phyloP scores from a whole-genome alignment of 2,329 filamentous ascomycete genomes.

The Hypoxylon sp. region DNA sequence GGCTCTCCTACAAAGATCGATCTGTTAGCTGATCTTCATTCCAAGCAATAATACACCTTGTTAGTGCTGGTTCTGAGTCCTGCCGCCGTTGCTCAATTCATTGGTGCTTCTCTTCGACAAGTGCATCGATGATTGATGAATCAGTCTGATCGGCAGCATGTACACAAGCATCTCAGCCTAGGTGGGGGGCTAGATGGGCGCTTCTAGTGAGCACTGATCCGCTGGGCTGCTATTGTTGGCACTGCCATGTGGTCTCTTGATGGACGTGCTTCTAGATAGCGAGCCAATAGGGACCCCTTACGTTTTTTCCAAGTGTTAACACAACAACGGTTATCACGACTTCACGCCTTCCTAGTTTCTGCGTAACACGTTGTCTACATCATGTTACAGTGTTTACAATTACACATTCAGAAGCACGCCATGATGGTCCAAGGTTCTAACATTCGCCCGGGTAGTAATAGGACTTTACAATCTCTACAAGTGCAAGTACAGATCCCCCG shows the following conservation, averaged over 20 bases:
- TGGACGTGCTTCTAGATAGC: not conserved
- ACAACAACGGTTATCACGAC: constrained; percentile 21
- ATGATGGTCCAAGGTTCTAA: not conserved
- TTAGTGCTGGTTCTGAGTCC: constrained; percentile 22
- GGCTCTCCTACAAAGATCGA: constrained; percentile 33
- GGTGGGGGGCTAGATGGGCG: not conserved
- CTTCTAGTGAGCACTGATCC: constrained; percentile 10
- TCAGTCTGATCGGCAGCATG: constrained; percentile 14
- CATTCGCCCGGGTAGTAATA: not conserved
- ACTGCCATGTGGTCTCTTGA: constrained; percentile 16
- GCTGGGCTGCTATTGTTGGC: constrained; percentile 2
- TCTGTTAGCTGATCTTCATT: constrained; percentile 41
- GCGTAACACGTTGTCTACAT: not conserved
- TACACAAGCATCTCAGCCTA: constrained; percentile 2
- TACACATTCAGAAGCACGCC: not conserved
- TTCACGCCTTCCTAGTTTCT: constrained; percentile 14
- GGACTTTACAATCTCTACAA: not conserved
- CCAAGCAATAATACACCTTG: constrained; percentile 31
- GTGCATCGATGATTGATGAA: not conserved
- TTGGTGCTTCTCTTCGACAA: constrained; percentile 5
- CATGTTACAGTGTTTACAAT: not conserved
- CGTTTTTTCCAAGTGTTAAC: not conserved
- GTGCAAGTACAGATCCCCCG: not conserved
- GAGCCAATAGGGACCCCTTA: not conserved
- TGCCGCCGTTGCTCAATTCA: constrained; percentile 28